Base-by-base conservation (phyloP, 768 basidiomycete species). In the Cystofilobasidium macerans region DNA sequence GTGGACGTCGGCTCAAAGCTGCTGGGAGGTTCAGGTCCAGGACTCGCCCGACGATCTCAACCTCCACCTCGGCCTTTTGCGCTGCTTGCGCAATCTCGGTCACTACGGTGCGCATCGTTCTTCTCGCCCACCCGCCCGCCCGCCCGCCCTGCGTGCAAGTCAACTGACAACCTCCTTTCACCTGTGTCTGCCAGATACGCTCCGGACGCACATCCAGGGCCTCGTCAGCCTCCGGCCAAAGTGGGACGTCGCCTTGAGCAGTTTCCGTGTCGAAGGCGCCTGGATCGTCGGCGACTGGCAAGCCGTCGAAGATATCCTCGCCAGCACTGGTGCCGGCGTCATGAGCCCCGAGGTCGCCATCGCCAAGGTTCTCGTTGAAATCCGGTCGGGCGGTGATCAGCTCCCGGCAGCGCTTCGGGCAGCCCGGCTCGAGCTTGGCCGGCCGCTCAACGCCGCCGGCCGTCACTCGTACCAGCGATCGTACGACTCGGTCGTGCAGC, bases 1-100 rank as follows among this genome's bases (percentile, higher is more conserved):
- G 48, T 99, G 95, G 95, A 98, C 95, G 2, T 87, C 92, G 12
- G 94, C 95, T 11, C 95, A 98, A 76, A 98, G 94, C 72, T 99
- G 95, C 72, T 99, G 95, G 95, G 95, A 99, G 76, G 85, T 98
- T 16, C 82, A 86, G 57, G 80, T 99, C 20, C 94, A 97, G 73
- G 85, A 89, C 65, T 84, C 85, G 26, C 93, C 94, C 0, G 85
- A 94, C 71, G 91, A 94, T 70, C 80, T 94, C 6, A 83, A 87
- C 28, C 87, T 85, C 68, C 94, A 99, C 74, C 76, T 93, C 20
- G 95, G 95, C 18, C 81, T 99, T 13, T 76, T 97, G 69, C 83
- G 89, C 57, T 98, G 94, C 73, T 80, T 98, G 63, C 81, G 90
- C 26, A 95, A 97, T 73, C 80, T 99, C 13, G 95, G 95, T 12